Evolutionary conservation across 1,284 basidiomycete genomes (phyloP).

Genomic region (Coniferiporia weirii): DNA sequence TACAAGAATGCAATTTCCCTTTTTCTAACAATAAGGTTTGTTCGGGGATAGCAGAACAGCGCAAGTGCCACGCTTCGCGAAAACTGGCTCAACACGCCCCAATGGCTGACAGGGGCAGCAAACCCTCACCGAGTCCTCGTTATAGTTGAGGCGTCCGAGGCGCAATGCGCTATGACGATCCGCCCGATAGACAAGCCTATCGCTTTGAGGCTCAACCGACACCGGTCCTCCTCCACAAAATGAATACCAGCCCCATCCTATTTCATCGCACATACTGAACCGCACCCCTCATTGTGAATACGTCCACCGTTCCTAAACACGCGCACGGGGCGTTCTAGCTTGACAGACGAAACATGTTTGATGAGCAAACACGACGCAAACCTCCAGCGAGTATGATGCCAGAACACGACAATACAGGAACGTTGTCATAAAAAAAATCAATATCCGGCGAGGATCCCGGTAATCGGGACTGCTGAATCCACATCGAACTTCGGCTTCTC

Average conservation of each 20-base stretch:
- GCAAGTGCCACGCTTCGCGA: background rate
- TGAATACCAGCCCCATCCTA: background rate
- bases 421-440: no score
- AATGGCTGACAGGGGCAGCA: background rate
- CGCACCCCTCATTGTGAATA: no score
- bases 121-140: background rate
- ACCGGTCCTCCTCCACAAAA: no score
- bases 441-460: no score
- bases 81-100: background rate
- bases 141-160: background rate
- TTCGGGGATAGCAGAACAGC: background rate
- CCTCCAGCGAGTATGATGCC: no score
- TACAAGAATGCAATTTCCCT: background rate
- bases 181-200: background rate
- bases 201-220: no score
- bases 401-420: no score
- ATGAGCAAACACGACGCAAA: background rate
- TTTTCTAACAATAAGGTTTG: background rate
- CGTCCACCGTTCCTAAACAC: no score
- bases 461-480: no score
- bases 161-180: background rate
- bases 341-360: background rate
- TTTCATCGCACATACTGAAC: background rate
- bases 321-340: background rate
- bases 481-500: no score